A percentile compares a stretch with the other conserved stretches of the same genome.
Evolutionary conservation across 805 yeast genomes (phyloP).

Genomic region (Saturnispora silvae): DNA sequence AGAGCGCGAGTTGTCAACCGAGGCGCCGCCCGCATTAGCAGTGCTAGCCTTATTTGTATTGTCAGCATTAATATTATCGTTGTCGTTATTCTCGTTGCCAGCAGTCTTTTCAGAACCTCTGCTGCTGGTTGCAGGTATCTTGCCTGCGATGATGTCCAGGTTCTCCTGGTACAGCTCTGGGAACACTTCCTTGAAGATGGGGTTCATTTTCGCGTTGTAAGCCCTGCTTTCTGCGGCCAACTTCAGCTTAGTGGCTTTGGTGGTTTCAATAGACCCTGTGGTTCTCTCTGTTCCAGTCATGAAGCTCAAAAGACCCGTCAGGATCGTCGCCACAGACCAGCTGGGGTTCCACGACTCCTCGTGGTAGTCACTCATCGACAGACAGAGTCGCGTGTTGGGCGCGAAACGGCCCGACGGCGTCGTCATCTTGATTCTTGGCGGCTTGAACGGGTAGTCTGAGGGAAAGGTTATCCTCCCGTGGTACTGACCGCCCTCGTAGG

Average conservation of each 20-base stretch:
- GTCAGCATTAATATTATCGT: too few relatives aligned
- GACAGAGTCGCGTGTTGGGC: constrained; percentile 70
- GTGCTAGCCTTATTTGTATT: constrained; percentile 8
- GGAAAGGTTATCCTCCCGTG: constrained; percentile 85
- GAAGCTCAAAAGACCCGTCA: constrained; percentile 79
- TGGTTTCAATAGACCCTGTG: constrained; percentile 68
- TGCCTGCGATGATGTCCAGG: too few relatives aligned
- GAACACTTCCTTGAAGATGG: constrained; percentile 49
- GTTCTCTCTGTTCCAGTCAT: constrained; percentile 85
- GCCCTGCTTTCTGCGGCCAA: constrained; percentile 50
- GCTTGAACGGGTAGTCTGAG: constrained; percentile 79
- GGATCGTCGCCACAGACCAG: constrained; percentile 85
- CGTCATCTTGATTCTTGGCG: constrained; percentile 80
- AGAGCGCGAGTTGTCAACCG: background rate
- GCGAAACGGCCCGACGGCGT: constrained; percentile 88
- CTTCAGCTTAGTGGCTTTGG: constrained; percentile 43
- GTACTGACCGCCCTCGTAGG: constrained; percentile 77
- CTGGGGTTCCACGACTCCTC: constrained; percentile 96
- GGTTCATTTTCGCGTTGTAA: constrained; percentile 49
- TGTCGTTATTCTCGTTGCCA: too few relatives aligned
- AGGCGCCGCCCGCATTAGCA: background rate
- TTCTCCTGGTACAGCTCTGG: constrained; percentile 52
- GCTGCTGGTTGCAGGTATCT: too few relatives aligned
- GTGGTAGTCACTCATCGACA: constrained; percentile 90
- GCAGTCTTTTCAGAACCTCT: too few relatives aligned